A percentile compares a stretch with the other conserved stretches of the same genome.
phyloP scores from a whole-genome alignment of 306 rosid species.

The Dryas alaskensis region DNA sequence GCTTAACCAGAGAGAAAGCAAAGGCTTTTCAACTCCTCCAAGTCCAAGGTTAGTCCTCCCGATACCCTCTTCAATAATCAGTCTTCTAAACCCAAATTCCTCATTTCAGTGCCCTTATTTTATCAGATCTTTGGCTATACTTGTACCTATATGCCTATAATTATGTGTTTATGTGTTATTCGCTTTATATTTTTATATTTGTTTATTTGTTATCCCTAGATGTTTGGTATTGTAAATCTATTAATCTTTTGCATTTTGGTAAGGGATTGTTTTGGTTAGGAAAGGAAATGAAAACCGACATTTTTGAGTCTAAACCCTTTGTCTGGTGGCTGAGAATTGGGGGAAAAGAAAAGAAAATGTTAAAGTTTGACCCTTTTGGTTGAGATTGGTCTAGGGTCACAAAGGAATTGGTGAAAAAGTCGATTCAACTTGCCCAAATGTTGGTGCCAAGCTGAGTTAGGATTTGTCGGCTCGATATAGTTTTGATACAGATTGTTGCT shows the following conservation, averaged over 20 bases:
- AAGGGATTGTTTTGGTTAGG: constrained; percentile 1
- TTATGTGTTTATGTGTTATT: neutral
- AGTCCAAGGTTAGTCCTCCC: constrained; percentile 75
- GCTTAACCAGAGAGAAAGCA: constrained; percentile 20
- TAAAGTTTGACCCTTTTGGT: constrained; percentile 1
- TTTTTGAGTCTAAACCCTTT: neutral
- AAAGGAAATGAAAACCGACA: neutral
- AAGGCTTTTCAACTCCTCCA: constrained; percentile 34
- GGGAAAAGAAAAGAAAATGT: constrained; percentile 1
- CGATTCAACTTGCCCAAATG: neutral
- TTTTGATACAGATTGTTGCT: neutral
- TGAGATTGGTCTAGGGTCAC: constrained; percentile 1
- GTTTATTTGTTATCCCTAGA: neutral
- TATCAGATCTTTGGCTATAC: constrained; percentile 31
- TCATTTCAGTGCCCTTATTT: neutral
- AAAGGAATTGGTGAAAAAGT: neutral
- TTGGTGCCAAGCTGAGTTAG: neutral
- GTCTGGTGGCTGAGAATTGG: constrained; percentile 11
- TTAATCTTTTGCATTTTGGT: neutral
- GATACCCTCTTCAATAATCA: neutral
- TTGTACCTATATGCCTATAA: neutral
- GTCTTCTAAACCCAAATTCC: constrained; percentile 26
- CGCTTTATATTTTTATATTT: neutral
- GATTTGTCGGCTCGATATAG: neutral
- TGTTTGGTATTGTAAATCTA: neutral